Percentiles rank a stretch among this genome's conserved stretches.
Evolutionary conservation across 495 filamentous ascomycete genomes (phyloP).

Genomic region (Penicillium salamii): DNA sequence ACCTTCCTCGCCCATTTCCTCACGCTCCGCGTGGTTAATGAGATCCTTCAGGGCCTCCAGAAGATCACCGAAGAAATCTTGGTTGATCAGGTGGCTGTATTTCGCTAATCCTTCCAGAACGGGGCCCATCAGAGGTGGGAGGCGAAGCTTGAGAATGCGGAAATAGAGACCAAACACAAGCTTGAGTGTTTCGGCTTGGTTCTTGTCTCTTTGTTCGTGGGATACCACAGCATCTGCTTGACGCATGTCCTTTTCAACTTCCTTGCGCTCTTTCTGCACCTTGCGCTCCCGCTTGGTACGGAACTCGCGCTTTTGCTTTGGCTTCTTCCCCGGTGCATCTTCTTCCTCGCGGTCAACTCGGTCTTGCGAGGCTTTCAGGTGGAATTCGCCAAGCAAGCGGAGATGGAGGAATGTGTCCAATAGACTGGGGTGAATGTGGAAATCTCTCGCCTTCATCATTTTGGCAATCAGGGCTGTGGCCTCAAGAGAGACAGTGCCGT

Average conservation of each 20-base stretch:
- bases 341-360: conserved; percentile 59
- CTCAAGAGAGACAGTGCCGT: conserved; percentile 83
- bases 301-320: conserved; percentile 71
- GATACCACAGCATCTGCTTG: conserved; percentile 87
- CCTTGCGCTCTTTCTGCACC: conserved; percentile 75
- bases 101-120: conserved; percentile 88
- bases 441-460: conserved; percentile 88
- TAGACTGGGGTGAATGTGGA: conserved; percentile 76
- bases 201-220: conserved; percentile 86
- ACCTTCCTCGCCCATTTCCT: conserved; percentile 46
- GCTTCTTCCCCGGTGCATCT: conserved; percentile 53
- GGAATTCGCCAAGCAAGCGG: conserved; percentile 82
- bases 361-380: conserved; percentile 73
- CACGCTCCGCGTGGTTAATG: conserved; percentile 63
- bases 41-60: conserved; percentile 92
- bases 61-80: conserved; percentile 95
- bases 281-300: conserved; percentile 74
- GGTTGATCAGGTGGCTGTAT: conserved; percentile 94
- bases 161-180: conserved; percentile 95
- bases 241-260: conserved; percentile 87
- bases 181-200: conserved; percentile 92
- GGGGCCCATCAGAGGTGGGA: conserved; percentile 81
- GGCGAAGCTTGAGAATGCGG: conserved; percentile 79
- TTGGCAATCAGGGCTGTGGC: conserved; percentile 80
- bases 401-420: conserved; percentile 90